Percentiles rank a stretch among this genome's conserved stretches.
Conservation (phyloP, 352 stramenopile genomes). For the Globisporangium orthogonon region DNA sequence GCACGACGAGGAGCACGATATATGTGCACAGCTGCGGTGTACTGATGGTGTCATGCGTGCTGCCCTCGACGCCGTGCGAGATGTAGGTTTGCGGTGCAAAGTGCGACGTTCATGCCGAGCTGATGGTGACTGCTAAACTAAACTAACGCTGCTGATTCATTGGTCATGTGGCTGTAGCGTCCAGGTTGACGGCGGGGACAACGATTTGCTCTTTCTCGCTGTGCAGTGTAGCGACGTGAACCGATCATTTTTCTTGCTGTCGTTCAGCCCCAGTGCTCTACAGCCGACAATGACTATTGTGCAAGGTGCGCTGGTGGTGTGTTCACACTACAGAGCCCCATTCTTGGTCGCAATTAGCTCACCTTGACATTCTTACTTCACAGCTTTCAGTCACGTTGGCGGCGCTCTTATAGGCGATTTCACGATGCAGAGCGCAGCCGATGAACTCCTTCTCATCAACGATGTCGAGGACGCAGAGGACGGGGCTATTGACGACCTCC, state of each 20-base stretch:
- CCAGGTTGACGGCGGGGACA: slow-evolving; percentile 12
- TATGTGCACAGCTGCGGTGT: slow-evolving; percentile 42
- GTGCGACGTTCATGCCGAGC: background rate
- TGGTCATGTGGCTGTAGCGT: slow-evolving; percentile 15
- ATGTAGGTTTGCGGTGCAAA: slow-evolving; percentile 30
- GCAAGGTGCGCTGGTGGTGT: slow-evolving; percentile 24
- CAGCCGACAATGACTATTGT: slow-evolving; percentile 33
- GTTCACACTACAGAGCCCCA: background rate
- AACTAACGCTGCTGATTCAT: slow-evolving; percentile 1
- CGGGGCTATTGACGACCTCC: slow-evolving; percentile 8
- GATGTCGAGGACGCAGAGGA: slow-evolving; percentile 9
- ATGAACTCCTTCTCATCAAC: slow-evolving; percentile 39
- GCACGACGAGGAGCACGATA: slow-evolving; percentile 37
- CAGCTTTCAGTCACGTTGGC: slow-evolving; percentile 48
- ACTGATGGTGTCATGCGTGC: slow-evolving; percentile 33
- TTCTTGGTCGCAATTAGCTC: background rate
- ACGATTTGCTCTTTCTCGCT: slow-evolving; percentile 12
- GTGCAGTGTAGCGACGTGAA: slow-evolving; percentile 39
- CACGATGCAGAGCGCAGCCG: slow-evolving; percentile 7
- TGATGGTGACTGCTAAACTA: background rate
- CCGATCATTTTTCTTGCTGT: slow-evolving; percentile 45
- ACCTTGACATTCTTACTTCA: background rate
- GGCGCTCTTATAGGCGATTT: slow-evolving; percentile 29
- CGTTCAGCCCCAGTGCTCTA: slow-evolving; percentile 24
- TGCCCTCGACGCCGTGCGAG: slow-evolving; percentile 24